phyloP scores from a whole-genome alignment of 139 green algal genomes.

The Mychonastes homosphaera region DNA sequence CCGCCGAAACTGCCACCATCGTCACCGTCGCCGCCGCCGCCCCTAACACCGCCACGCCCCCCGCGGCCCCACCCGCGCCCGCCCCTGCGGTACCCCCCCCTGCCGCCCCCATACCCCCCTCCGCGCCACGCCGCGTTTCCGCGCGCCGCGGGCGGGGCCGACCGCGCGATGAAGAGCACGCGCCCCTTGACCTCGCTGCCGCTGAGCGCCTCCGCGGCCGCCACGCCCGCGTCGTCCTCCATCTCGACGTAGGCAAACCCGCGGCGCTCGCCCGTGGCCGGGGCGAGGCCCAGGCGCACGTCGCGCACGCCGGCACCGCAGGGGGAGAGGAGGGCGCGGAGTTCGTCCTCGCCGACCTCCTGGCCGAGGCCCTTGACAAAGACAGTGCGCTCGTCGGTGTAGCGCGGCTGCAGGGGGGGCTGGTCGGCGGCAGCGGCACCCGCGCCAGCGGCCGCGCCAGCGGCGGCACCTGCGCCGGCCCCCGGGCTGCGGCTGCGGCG shows the following conservation, averaged over 20 bases:
- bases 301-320: background rate
- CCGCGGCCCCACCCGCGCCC: background rate
- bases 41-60: background rate
- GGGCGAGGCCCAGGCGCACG: background rate
- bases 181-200: conserved; percentile 35
- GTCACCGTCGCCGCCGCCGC: background rate
- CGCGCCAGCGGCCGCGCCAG: background rate
- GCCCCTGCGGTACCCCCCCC: background rate
- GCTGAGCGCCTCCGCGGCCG: conserved; percentile 33
- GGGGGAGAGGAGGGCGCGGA: conserved; percentile 24
- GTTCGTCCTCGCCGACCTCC: conserved; percentile 25
- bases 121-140: background rate
- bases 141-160: conserved; percentile 29
- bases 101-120: background rate
- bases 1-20: background rate
- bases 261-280: conserved; percentile 14
- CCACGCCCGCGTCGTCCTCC: conserved; percentile 30
- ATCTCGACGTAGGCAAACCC: conserved; percentile 81
- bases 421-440: background rate
- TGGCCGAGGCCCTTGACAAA: conserved; percentile 27
- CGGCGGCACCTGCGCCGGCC: background rate
- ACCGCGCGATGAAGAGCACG: conserved; percentile 50
- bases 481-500: background rate
- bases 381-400: conserved; percentile 32
- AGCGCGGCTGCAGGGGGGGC: conserved; percentile 3